Percentiles rank a stretch among this genome's conserved stretches.
Evolutionary conservation across 2,329 filamentous ascomycete species (phyloP).

Genomic region (Lasiodiplodia sp.): DNA sequence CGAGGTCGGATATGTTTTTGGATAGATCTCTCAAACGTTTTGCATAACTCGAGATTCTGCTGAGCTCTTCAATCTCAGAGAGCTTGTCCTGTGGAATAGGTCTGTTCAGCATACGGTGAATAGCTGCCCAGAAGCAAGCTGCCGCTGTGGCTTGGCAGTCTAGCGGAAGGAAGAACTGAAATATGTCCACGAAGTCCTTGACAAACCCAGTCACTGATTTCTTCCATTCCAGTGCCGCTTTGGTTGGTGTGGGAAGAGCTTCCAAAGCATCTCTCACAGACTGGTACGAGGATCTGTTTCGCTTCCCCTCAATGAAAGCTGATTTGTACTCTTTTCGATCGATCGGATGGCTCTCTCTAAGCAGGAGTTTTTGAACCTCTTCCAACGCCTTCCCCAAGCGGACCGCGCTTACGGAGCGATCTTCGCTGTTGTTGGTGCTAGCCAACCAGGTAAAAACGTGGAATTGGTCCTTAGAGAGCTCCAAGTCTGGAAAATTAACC

Average conservation of each 20-base stretch:
- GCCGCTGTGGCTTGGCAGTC: neutral
- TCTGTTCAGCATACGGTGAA: neutral
- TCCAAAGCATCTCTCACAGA: neutral
- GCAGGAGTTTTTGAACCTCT: conserved; percentile 15
- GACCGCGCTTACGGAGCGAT: neutral
- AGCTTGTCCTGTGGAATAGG: neutral
- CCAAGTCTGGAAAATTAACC: neutral
- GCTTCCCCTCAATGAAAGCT: neutral
- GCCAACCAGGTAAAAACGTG: conserved; percentile 14
- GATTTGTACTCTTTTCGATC: conserved; percentile 16
- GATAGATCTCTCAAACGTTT: neutral
- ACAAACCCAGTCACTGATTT: neutral
- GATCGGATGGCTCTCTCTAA: conserved; percentile 7
- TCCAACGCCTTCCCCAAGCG: neutral
- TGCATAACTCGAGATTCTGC: neutral
- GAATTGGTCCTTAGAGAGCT: neutral
- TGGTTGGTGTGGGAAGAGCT: neutral
- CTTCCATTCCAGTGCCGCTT: conserved; percentile 5
- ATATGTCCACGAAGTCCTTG: neutral
- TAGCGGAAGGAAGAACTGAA: conserved; percentile 11
- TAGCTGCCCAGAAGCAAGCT: conserved; percentile 8
- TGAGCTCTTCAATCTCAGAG: neutral
- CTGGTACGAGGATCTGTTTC: neutral
- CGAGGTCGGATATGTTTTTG: conserved; percentile 1
- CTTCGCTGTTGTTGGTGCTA: neutral